Base-by-base conservation (phyloP, 768 basidiomycete genomes). In the Tremella fuciformis region DNA sequence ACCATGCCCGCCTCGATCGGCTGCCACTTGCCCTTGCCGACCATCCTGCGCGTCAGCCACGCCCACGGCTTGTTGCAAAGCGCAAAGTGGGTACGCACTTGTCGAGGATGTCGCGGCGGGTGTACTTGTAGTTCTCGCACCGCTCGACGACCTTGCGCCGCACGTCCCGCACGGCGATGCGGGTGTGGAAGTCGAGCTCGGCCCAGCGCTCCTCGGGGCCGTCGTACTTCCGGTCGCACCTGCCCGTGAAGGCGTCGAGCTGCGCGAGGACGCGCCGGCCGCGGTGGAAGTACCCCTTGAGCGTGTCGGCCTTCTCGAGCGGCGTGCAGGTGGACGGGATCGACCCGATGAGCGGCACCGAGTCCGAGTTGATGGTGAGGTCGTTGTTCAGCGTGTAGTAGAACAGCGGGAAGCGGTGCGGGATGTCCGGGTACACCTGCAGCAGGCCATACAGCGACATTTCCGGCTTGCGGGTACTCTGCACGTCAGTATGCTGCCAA, bases 61-160 rank as follows among this genome's bases (percentile, higher is more conserved):
- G 11, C 29, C 29, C 11, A 18, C 18, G 26, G 13, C 18, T 13
- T 50, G 4, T 50, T 29, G 13, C 8, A 2, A 6, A 44, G 38
- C 29, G 16, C 38, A 22, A 18, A 55, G 41, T 18, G 13, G n/a
- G n/a, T n/a, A 64, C 74, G 70, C 60, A 77, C 76, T 75, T 75
- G 65, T 77, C 74, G 22, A 77, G 60, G 13, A 77, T 59, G 60
- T 77, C 76, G 21, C 76, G 55, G 21, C 76, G 63, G 49, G 76
- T 77, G 56, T 77, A 77, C 62, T 77, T 77, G 67, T 77, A 77
- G 53, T 77, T 77, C 65, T 77, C 76, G 39, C 71, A 73, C 40
- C 75, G 51, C 50, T 76, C 75, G 4, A 77, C 76, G 13, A 69
- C 69, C 57, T 77, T 77, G 19, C 76, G 57, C 38, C 76, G 37